phyloP scores from a whole-genome alignment of 2,329 filamentous ascomycete species.

The Byssothecium circinans region DNA sequence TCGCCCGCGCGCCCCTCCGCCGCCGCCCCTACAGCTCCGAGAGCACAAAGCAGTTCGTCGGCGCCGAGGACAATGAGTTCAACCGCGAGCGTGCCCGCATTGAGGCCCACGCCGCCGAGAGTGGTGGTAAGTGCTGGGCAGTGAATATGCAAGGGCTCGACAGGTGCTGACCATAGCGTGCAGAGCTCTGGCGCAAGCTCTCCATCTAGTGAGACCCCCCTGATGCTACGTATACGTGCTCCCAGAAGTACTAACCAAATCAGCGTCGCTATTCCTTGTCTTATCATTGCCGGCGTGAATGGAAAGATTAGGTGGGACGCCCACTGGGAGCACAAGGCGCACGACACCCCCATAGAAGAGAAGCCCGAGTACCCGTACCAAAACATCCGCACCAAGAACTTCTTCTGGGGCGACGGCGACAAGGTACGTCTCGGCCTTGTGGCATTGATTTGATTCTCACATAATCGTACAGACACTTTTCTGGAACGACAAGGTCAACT shows the following conservation, averaged over 20 bases:
- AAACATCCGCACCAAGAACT: slow-evolving; percentile 98
- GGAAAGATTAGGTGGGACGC: slow-evolving; percentile 90
- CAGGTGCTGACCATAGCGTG: background rate
- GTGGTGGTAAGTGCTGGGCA: slow-evolving; percentile 66
- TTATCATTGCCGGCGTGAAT: slow-evolving; percentile 74
- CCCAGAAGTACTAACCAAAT: slow-evolving; percentile 14
- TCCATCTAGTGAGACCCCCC: slow-evolving; percentile 79
- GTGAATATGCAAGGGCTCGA: background rate
- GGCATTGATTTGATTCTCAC: slow-evolving; percentile 4
- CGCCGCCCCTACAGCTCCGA: slow-evolving; percentile 69
- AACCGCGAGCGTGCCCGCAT: slow-evolving; percentile 87
- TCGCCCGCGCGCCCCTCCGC: slow-evolving; percentile 61
- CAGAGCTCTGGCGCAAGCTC: slow-evolving; percentile 94
- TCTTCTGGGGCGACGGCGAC: slow-evolving; percentile 90
- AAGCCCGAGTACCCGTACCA: slow-evolving; percentile 92
- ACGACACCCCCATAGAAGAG: slow-evolving; percentile 86
- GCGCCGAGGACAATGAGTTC: slow-evolving; percentile 82
- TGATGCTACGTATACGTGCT: slow-evolving; percentile 6
- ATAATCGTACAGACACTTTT: slow-evolving; percentile 48
- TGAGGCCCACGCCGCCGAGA: slow-evolving; percentile 84
- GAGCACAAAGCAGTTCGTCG: slow-evolving; percentile 57
- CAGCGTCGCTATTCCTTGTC: slow-evolving; percentile 73
- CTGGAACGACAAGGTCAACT: slow-evolving; percentile 96
- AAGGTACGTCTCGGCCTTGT: slow-evolving; percentile 62
- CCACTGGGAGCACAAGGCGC: slow-evolving; percentile 94